These are phyloP conservation scores for Colletotrichum liaoningense DNA, from an alignment of 2,329 filamentous ascomycete species.

Conservation along the genomic window DNA sequence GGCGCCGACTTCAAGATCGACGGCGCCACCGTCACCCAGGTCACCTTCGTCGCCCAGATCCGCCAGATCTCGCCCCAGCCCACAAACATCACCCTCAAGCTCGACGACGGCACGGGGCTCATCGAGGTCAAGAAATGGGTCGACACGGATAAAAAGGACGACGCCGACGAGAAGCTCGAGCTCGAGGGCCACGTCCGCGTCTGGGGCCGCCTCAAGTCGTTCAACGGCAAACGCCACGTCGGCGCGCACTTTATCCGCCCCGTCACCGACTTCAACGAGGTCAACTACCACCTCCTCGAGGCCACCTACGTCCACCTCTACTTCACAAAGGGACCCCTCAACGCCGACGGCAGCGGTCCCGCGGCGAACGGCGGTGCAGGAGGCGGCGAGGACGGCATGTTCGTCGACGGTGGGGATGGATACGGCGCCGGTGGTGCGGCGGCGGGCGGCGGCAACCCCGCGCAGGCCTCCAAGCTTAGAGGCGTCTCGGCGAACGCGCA, in stretches of 20 bases:
- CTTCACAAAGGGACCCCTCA: slow-evolving; percentile 77
- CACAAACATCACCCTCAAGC: slow-evolving; percentile 90
- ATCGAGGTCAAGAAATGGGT: slow-evolving; percentile 94
- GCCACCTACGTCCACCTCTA: slow-evolving; percentile 88
- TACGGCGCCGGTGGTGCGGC: slow-evolving; percentile 51
- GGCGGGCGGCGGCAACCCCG: slow-evolving; percentile 47
- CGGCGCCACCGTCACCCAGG: slow-evolving; percentile 75
- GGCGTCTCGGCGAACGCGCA: slow-evolving; percentile 68
- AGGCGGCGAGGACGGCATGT: slow-evolving; percentile 63
- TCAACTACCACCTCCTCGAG: slow-evolving; percentile 92
- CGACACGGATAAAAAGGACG: slow-evolving; percentile 69
- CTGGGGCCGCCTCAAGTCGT: slow-evolving; percentile 85
- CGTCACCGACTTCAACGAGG: slow-evolving; percentile 88
- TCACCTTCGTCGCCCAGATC: slow-evolving; percentile 89
- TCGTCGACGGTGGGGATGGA: slow-evolving; percentile 62
- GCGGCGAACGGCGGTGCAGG: slow-evolving; percentile 47
- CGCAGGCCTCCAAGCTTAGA: slow-evolving; percentile 51
- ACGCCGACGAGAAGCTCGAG: slow-evolving; percentile 65
- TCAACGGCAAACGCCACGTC: slow-evolving; percentile 86
- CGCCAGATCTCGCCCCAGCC: slow-evolving; percentile 86
- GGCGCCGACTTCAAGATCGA: slow-evolving; percentile 86
- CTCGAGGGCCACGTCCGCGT: slow-evolving; percentile 86
- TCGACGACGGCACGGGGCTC: slow-evolving; percentile 94
- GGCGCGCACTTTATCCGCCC: slow-evolving; percentile 84
- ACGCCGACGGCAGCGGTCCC: slow-evolving; percentile 51